Evolutionary conservation across 2,329 filamentous ascomycete genomes (phyloP).

Genomic region (Aureobasidium sp.): DNA sequence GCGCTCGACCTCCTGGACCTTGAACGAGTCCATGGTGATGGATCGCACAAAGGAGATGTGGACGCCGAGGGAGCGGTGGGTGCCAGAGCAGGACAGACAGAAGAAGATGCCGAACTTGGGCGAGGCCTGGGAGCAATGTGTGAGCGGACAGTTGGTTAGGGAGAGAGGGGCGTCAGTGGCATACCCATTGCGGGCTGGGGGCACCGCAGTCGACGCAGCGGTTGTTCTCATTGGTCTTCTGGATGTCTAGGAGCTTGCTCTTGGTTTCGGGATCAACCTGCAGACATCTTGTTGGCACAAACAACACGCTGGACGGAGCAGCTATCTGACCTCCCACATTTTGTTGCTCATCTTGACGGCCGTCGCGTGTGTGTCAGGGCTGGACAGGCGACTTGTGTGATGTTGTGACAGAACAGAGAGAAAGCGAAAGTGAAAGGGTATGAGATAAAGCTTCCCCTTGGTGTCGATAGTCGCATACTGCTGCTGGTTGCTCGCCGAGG

Average conservation of each 20-base stretch:
- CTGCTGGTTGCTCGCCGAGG: background rate
- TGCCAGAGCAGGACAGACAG: slow-evolving; percentile 90
- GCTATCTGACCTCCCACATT: slow-evolving; percentile 69
- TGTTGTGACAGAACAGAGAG: background rate
- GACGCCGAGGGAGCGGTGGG: slow-evolving; percentile 89
- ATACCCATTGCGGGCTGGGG: slow-evolving; percentile 94
- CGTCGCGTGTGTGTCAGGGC: too few species aligned
- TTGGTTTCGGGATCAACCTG: slow-evolving; percentile 87
- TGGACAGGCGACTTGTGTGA: background rate
- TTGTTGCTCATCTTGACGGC: slow-evolving; percentile 30
- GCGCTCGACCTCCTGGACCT: slow-evolving; percentile 80
- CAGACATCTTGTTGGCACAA: background rate
- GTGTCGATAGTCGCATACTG: background rate
- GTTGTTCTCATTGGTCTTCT: slow-evolving; percentile 84
- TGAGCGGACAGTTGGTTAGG: background rate
- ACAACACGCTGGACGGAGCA: background rate
- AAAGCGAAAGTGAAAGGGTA: background rate
- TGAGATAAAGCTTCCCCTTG: background rate
- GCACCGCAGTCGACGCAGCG: slow-evolving; percentile 92
- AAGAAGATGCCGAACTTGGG: slow-evolving; percentile 99
- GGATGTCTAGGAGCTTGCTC: slow-evolving; percentile 88
- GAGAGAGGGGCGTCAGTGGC: slow-evolving; percentile 19
- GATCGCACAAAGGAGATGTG: slow-evolving; percentile 98
- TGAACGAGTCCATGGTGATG: slow-evolving; percentile 99
- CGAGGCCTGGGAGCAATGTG: slow-evolving; percentile 47